Evolutionary conservation across 2,329 filamentous ascomycete species (phyloP).

Genomic region (Pestalotiopsis sp.): DNA sequence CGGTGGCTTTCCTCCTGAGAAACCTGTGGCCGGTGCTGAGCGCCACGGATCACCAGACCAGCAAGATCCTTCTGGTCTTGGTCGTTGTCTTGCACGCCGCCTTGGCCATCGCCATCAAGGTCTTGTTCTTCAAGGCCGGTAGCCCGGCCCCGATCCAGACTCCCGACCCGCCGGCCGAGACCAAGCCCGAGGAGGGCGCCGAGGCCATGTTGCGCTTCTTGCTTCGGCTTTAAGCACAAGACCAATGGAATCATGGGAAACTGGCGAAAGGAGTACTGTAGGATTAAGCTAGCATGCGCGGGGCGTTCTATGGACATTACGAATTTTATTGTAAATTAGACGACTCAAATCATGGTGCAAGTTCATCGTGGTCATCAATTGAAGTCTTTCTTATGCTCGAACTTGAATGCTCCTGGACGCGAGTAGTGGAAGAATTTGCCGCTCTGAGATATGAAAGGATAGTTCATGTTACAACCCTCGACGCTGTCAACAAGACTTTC

Average conservation of each 20-base stretch:
- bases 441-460: too few relatives aligned
- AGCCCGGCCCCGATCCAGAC: slow-evolving; percentile 53
- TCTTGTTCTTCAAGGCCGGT: slow-evolving; percentile 89
- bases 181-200: slow-evolving; percentile 21
- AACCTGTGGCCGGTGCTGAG: slow-evolving; percentile 91
- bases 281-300: slow-evolving; percentile 4
- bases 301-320: background rate
- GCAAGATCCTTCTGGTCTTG: slow-evolving; percentile 81
- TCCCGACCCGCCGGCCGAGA: background rate
- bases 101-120: slow-evolving; percentile 92
- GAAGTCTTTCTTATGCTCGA: background rate
- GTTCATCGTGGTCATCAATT: background rate
- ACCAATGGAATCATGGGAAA: background rate
- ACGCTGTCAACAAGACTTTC: background rate
- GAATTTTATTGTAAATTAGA: slow-evolving; percentile 13
- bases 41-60: slow-evolving; percentile 89
- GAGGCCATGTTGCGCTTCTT: slow-evolving; percentile 15
- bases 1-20: slow-evolving; percentile 80
- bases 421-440: background rate
- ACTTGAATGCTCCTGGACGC: background rate
- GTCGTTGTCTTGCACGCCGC: slow-evolving; percentile 86
- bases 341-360: background rate
- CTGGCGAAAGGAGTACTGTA: slow-evolving; percentile 1
- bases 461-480: background rate
- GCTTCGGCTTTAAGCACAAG: background rate